A percentile compares a stretch with the other conserved stretches of the same genome.
Evolutionary conservation across 257 asterid genomes (phyloP).

Genomic region (Asclepias syriaca): DNA sequence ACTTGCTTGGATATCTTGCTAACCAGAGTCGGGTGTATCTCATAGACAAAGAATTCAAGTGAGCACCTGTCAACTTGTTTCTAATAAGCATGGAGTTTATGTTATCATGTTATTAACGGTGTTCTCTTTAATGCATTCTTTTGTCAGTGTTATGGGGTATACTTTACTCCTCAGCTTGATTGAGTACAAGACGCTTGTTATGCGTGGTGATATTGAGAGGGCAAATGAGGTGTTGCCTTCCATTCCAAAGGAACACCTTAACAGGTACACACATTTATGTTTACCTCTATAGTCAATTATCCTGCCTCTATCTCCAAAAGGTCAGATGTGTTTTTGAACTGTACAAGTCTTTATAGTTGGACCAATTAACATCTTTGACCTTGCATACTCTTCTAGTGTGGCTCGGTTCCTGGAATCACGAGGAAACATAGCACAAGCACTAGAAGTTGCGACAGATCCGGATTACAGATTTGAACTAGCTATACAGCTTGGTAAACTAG

Average conservation of each 20-base stretch:
- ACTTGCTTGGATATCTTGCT: constrained; percentile 94
- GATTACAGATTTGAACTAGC: constrained; percentile 98
- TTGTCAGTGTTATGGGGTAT: constrained; percentile 74
- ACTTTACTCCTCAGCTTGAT: constrained; percentile 85
- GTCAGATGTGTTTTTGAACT: not conserved
- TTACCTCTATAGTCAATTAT: not conserved
- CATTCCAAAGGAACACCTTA: constrained; percentile 85
- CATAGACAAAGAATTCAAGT: constrained; percentile 96
- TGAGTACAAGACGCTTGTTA: constrained; percentile 93
- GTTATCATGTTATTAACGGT: not conserved
- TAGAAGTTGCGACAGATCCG: constrained; percentile 87
- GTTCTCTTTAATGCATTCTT: constrained; percentile 12
- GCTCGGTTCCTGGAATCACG: constrained; percentile 97
- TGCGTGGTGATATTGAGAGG: constrained; percentile 93
- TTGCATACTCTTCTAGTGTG: constrained; percentile 39
- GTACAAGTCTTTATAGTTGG: not conserved
- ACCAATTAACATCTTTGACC: not conserved
- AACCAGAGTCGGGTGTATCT: constrained; percentile 86
- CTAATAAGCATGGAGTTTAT: constrained; percentile 6
- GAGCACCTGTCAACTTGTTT: constrained; percentile 31
- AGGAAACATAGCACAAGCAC: constrained; percentile 88
- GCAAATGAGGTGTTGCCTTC: constrained; percentile 78
- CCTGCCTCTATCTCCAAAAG: not conserved
- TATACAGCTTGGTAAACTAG: constrained; percentile 83
- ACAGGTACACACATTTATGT: constrained; percentile 43